A percentile compares a stretch with the other conserved stretches of the same genome.
These are phyloP conservation scores for Colletotrichum tanaceti DNA, from an alignment of 2,329 filamentous ascomycete species.

Conservation along the genomic window DNA sequence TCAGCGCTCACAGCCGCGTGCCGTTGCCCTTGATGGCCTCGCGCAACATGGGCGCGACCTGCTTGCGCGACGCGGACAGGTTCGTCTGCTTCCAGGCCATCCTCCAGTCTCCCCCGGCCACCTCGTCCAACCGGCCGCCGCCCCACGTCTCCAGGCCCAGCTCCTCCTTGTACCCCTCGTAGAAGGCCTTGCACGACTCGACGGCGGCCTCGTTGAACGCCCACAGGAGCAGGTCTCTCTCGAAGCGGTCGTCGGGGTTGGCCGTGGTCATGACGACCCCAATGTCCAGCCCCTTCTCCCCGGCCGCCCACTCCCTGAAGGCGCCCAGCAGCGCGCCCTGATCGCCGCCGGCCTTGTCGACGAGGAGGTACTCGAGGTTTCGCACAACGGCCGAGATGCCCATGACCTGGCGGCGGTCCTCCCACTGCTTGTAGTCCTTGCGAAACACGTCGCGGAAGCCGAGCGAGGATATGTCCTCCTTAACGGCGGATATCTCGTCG, in stretches of 20 bases:
- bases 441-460: conserved; percentile 74
- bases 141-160: conserved; percentile 69
- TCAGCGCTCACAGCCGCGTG: conserved; percentile 2
- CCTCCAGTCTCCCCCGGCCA: conserved; percentile 58
- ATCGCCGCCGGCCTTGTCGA: conserved; percentile 60
- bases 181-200: conserved; percentile 67
- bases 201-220: conserved; percentile 63
- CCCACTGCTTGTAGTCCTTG: conserved; percentile 90
- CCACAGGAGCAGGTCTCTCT: conserved; percentile 76
- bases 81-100: conserved; percentile 75
- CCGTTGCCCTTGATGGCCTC: conserved; percentile 58
- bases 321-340: conserved; percentile 59
- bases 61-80: conserved; percentile 72
- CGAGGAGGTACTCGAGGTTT: conserved; percentile 70
- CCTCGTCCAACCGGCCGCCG: conserved; percentile 59
- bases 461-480: conserved; percentile 73
- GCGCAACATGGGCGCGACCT: conserved; percentile 75
- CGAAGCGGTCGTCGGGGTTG: conserved; percentile 65
- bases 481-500: conserved; percentile 69
- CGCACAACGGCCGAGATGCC: conserved; percentile 75
- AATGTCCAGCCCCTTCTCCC: conserved; percentile 70
- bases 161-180: conserved; percentile 54
- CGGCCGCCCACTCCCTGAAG: conserved; percentile 64
- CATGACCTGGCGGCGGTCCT: conserved; percentile 60
- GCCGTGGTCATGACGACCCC: conserved; percentile 78